Conservation (phyloP, 768 basidiomycete species). For the Termitomyces sp. region DNA sequence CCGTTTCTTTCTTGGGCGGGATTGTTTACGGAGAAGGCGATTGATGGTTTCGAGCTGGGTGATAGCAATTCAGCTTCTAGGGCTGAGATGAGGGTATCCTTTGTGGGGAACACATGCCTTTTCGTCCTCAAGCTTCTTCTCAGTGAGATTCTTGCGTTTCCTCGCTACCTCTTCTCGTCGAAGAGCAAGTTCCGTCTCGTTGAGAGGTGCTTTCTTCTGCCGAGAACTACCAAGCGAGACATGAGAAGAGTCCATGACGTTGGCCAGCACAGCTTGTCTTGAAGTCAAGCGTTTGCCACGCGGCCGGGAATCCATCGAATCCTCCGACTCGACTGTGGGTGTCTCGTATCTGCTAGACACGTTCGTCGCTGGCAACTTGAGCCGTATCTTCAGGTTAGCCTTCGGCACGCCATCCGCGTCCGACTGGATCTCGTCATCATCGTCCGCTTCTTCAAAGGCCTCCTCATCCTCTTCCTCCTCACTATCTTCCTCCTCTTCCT, state of each 20-base stretch:
- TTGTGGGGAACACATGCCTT: constrained; percentile 41
- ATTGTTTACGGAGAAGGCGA: constrained; percentile 81
- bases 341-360: constrained; percentile 15
- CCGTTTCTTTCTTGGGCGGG: constrained; percentile 58
- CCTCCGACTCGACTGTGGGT: constrained; percentile 30
- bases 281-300: constrained; percentile 40
- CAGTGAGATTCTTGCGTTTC: constrained; percentile 74
- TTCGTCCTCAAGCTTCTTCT: constrained; percentile 83
- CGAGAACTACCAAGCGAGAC: constrained; percentile 44
- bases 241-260: constrained; percentile 62
- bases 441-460: constrained; percentile 34
- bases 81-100: too few relatives aligned
- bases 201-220: constrained; percentile 16
- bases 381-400: constrained; percentile 12
- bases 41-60: constrained; percentile 82
- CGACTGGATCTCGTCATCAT: constrained; percentile 27
- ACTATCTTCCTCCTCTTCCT: constrained; percentile 22
- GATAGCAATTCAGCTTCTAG: not conserved
- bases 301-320: constrained; percentile 23
- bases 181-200: constrained; percentile 20
- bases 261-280: constrained; percentile 67
- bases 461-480: constrained; percentile 34
- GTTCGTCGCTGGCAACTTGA: constrained; percentile 15
- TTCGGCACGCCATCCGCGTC: constrained; percentile 7
- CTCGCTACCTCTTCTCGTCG: constrained; percentile 77